Evolutionary conservation across 352 stramenopile genomes (phyloP).

Genomic region (Phytophthora chlamydospora): DNA sequence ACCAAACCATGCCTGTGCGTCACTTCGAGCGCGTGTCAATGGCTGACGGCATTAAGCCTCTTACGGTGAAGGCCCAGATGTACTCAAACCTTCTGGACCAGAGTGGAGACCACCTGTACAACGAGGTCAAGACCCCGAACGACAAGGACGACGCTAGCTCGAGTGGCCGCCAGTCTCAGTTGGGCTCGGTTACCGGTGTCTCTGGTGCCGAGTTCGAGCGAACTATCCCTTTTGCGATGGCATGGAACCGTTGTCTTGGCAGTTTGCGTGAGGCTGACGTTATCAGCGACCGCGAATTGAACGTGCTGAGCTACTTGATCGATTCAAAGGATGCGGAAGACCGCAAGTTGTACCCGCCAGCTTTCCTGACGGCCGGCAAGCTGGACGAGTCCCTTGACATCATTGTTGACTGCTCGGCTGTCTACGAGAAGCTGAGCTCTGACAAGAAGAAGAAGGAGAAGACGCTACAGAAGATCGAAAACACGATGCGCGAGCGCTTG

Average conservation of each 20-base stretch:
- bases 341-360: conserved; percentile 84
- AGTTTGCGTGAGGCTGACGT: conserved; percentile 85
- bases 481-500: conserved; percentile 82
- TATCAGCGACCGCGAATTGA: conserved; percentile 85
- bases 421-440: conserved; percentile 84
- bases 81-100: conserved; percentile 81
- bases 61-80: conserved; percentile 86
- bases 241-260: conserved; percentile 81
- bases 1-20: conserved; percentile 66
- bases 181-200: conserved; percentile 78
- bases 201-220: conserved; percentile 85
- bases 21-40: conserved; percentile 86
- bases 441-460: conserved; percentile 93
- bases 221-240: conserved; percentile 88
- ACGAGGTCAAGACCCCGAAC: conserved; percentile 66
- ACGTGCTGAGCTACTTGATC: conserved; percentile 88
- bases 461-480: conserved; percentile 86
- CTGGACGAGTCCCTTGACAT: conserved; percentile 90
- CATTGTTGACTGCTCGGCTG: conserved; percentile 73
- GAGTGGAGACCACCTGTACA: conserved; percentile 58
- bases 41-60: conserved; percentile 76
- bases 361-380: conserved; percentile 86
- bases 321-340: conserved; percentile 78
- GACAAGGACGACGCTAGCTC: conserved; percentile 68
- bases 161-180: conserved; percentile 54